These are phyloP conservation scores for Dioscorea zingiberensis DNA, from an alignment of 106 monocot species.

Conservation along the genomic window DNA sequence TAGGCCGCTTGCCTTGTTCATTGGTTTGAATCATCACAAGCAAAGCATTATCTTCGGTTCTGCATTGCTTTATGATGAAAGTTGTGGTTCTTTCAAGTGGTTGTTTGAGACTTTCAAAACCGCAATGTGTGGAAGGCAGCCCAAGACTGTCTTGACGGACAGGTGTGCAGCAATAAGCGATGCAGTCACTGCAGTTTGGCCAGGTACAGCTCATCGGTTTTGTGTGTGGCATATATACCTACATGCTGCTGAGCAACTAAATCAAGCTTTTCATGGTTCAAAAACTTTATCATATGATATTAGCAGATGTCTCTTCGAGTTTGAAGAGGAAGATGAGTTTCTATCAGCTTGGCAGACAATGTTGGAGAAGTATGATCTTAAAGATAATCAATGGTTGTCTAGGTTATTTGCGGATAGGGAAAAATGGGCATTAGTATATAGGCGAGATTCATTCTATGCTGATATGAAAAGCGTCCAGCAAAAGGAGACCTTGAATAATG, in stretches of 20 bases:
- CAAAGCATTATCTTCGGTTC: constrained; percentile 63
- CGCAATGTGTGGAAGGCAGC: constrained; percentile 48
- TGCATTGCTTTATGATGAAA: constrained; percentile 62
- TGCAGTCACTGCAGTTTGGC: constrained; percentile 37
- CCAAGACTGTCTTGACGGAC: constrained; percentile 65
- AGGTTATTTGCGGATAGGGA: constrained; percentile 41
- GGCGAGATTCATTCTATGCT: constrained; percentile 46
- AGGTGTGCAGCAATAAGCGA: constrained; percentile 26
- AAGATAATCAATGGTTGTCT: constrained; percentile 70
- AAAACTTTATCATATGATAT: constrained; percentile 54
- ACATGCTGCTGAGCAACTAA: constrained; percentile 54
- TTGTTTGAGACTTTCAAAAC: constrained; percentile 61
- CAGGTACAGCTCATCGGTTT: constrained; percentile 38
- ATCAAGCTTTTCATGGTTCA: constrained; percentile 56
- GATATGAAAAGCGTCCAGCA: constrained; percentile 55
- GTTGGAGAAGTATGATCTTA: constrained; percentile 64
- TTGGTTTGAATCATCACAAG: constrained; percentile 70
- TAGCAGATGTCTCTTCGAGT: constrained; percentile 55
- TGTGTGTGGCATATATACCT: constrained; percentile 78
- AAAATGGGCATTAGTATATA: constrained; percentile 66
- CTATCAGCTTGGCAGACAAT: constrained; percentile 42
- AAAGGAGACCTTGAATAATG: constrained; percentile 46
- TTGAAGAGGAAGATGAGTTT: constrained; percentile 60
- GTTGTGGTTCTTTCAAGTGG: constrained; percentile 47
- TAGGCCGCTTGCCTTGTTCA: constrained; percentile 50